Percentiles rank a stretch among this genome's conserved stretches.
phyloP scores from a whole-genome alignment of 78 protist species.

The Monocercomonoides exilis region DNA sequence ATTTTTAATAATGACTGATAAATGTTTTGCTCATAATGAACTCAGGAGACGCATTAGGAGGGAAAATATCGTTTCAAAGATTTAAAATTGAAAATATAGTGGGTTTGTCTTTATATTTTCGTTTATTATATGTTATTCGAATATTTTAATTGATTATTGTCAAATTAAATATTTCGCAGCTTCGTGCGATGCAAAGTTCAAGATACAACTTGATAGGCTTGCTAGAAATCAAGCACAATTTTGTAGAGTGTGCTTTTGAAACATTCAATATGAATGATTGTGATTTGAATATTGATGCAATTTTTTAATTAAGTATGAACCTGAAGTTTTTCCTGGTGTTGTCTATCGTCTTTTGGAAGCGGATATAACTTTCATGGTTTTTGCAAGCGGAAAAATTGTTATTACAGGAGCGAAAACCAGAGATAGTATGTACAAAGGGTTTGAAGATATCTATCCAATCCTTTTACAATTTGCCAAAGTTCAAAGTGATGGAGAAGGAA shows the following conservation, averaged over 20 bases:
- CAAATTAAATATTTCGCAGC: no score
- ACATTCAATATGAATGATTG: background rate
- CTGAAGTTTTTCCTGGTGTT: conserved; percentile 92
- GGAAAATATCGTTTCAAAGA: conserved; percentile 29
- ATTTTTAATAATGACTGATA: no score
- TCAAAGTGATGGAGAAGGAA: no score
- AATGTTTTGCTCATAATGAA: no score
- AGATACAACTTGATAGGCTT: conserved; percentile 78
- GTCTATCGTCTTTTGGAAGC: conserved; percentile 76
- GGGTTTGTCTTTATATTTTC: conserved; percentile 30
- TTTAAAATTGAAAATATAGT: conserved; percentile 87
- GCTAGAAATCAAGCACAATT: conserved; percentile 40
- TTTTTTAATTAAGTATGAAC: conserved; percentile 70
- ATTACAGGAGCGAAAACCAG: conserved; percentile 84
- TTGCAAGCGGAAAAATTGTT: conserved; percentile 91
- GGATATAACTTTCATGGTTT: conserved; percentile 77
- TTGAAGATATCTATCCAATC: conserved; percentile 66
- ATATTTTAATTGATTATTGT: no score
- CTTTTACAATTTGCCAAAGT: no score
- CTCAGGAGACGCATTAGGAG: no score
- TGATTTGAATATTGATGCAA: background rate
- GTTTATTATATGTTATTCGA: no score
- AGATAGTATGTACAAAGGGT: conserved; percentile 32
- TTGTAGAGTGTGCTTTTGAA: conserved; percentile 23
- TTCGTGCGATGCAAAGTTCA: conserved; percentile 78